Conservation (phyloP, 192 early-diverging fungal genomes). For the Entomortierella parvispora region DNA sequence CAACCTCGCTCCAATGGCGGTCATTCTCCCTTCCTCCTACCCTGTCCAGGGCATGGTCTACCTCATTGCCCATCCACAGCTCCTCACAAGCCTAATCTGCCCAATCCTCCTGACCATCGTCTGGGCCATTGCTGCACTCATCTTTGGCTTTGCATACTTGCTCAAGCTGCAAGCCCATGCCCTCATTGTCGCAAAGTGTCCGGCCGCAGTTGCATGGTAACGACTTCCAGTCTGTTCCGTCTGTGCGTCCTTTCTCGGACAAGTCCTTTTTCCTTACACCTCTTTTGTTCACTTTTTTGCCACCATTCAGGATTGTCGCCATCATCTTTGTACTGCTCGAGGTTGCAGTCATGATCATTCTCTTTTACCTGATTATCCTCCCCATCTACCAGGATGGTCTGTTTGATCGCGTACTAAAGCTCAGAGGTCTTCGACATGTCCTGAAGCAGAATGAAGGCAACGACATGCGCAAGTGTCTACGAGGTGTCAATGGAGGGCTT, state of each 20-base stretch:
- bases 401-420: slow-evolving; percentile 63
- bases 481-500: slow-evolving; percentile 54
- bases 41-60: slow-evolving; percentile 53
- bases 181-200: slow-evolving; percentile 57
- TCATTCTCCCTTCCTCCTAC: slow-evolving; percentile 42
- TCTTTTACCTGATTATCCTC: slow-evolving; percentile 66
- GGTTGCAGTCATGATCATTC: slow-evolving; percentile 55
- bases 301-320: slow-evolving; percentile 48
- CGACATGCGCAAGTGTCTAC: slow-evolving; percentile 54
- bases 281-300: not conserved
- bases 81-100: slow-evolving; percentile 56
- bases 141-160: slow-evolving; percentile 65
- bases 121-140: slow-evolving; percentile 55
- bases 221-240: not conserved
- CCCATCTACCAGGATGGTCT: slow-evolving; percentile 68
- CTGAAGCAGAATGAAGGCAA: slow-evolving; percentile 54
- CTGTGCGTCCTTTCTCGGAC: slow-evolving; percentile 2
- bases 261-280: not conserved
- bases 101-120: slow-evolving; percentile 61
- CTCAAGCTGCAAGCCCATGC: slow-evolving; percentile 70
- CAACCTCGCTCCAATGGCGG: not conserved
- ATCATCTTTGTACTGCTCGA: slow-evolving; percentile 72
- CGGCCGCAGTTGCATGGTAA: slow-evolving; percentile 70
- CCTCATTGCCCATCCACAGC: slow-evolving; percentile 55
- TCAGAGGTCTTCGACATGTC: slow-evolving; percentile 56